phyloP scores from a whole-genome alignment of 2,329 filamentous ascomycete species.

The Xylariales sp. region DNA sequence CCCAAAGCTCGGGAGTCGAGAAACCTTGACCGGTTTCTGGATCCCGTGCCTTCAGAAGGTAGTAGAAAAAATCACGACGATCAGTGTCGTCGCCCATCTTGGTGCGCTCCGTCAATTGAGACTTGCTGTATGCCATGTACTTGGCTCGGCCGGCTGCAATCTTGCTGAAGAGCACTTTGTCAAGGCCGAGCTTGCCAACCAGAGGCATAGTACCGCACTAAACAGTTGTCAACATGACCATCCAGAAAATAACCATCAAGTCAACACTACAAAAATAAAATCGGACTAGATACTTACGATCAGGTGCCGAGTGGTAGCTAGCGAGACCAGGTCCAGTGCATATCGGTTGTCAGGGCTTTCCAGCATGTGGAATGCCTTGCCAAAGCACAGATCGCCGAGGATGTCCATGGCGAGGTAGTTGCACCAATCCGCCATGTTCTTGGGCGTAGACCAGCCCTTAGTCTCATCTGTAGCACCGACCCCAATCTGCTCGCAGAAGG shows the following conservation, averaged over 20 bases:
- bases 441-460: conserved; percentile 53
- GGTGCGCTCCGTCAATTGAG: conserved; percentile 62
- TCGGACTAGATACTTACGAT: conserved; percentile 45
- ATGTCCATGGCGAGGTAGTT: conserved; percentile 61
- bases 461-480: conserved; percentile 31
- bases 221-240: too few species aligned
- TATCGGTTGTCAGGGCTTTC: conserved; percentile 58
- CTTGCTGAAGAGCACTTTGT: conserved; percentile 63
- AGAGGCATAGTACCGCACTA: conserved; percentile 70
- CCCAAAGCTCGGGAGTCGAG: conserved; percentile 63
- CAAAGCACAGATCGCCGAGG: conserved; percentile 56
- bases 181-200: conserved; percentile 60
- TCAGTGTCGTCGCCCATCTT: conserved; percentile 61
- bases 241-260: background rate
- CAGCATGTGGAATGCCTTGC: conserved; percentile 60
- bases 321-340: conserved; percentile 62
- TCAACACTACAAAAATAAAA: background rate
- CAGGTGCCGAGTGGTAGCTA: conserved; percentile 64
- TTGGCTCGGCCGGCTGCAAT: conserved; percentile 63
- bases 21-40: conserved; percentile 67
- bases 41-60: conserved; percentile 67
- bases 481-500: conserved; percentile 58
- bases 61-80: conserved; percentile 72
- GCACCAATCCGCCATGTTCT: conserved; percentile 61
- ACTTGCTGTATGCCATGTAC: conserved; percentile 68